These are phyloP conservation scores for Paramecium biaurelia DNA, from an alignment of 73 alveolate genomes.

Conservation along the genomic window DNA sequence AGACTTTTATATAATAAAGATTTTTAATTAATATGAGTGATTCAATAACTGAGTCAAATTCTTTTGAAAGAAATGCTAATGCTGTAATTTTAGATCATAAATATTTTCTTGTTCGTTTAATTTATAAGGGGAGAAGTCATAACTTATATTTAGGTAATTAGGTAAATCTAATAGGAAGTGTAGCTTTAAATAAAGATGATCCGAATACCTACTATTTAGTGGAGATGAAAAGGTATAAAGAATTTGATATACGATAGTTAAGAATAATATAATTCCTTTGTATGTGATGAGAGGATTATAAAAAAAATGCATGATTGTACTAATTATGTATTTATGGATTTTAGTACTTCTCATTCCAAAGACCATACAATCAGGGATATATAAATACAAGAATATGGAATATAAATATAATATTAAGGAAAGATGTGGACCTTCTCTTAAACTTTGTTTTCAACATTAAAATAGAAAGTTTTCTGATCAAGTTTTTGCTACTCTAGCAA, in stretches of 20 bases:
- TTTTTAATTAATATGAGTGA: not conserved
- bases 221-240: not conserved
- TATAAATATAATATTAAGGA: not conserved
- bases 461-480: not conserved
- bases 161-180: conserved; percentile 6
- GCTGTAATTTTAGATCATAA: not conserved
- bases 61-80: conserved; percentile 13
- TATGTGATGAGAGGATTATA: not conserved
- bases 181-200: conserved; percentile 19
- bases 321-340: not conserved
- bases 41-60: conserved; percentile 34
- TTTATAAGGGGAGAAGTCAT: not conserved
- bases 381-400: conserved; percentile 3
- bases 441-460: conserved; percentile 8
- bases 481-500: conserved; percentile 10
- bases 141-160: conserved; percentile 22
- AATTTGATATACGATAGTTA: not conserved
- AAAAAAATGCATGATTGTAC: conserved; percentile 20
- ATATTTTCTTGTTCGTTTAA: not conserved
- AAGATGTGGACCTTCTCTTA: conserved; percentile 28
- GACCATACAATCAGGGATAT: not conserved
- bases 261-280: not conserved
- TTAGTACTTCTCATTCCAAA: not conserved
- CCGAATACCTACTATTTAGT: conserved; percentile 14
- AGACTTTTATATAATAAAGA: not conserved